A percentile compares a stretch with the other conserved stretches of the same genome.
Evolutionary conservation across 345 rosid species (phyloP).

Genomic region (Isatis tinctoria): DNA sequence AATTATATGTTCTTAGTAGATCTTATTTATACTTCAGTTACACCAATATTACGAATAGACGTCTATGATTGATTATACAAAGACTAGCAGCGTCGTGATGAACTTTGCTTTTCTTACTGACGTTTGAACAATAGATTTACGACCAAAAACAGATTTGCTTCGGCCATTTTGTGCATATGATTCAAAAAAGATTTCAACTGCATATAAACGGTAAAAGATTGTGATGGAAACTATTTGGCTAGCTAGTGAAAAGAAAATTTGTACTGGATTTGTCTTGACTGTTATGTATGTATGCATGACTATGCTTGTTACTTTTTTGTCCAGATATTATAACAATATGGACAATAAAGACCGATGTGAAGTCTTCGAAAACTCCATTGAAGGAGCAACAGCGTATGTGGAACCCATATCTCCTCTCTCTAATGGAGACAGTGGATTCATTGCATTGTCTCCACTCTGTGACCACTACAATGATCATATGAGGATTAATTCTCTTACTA

Average conservation of each 20-base stretch:
- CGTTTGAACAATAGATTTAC: too few relatives aligned
- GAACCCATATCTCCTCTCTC: slow-evolving; percentile 6
- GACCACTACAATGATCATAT: slow-evolving; percentile 12
- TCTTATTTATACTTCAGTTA: not conserved
- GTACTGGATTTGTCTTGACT: not conserved
- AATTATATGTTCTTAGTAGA: not conserved
- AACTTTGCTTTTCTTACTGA: too few relatives aligned
- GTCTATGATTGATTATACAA: not conserved
- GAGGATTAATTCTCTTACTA: slow-evolving; percentile 12
- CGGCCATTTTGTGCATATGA: not conserved
- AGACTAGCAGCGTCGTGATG: too few relatives aligned
- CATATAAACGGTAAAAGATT: not conserved
- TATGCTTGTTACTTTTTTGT: not conserved
- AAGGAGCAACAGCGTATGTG: slow-evolving; percentile 6
- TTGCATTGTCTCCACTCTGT: slow-evolving; percentile 23
- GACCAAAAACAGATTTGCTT: too few relatives aligned
- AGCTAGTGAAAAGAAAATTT: not conserved
- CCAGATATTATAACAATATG: slow-evolving; percentile 5
- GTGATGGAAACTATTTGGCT: not conserved
- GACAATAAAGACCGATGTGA: slow-evolving; percentile 3
- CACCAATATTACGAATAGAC: not conserved
- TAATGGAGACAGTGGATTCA: slow-evolving; percentile 8
- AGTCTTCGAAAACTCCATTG: not conserved
- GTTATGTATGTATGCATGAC: not conserved
- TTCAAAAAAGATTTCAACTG: not conserved